Conservation (phyloP, 129 eudicot species). For the Saussurea involucrata region DNA sequence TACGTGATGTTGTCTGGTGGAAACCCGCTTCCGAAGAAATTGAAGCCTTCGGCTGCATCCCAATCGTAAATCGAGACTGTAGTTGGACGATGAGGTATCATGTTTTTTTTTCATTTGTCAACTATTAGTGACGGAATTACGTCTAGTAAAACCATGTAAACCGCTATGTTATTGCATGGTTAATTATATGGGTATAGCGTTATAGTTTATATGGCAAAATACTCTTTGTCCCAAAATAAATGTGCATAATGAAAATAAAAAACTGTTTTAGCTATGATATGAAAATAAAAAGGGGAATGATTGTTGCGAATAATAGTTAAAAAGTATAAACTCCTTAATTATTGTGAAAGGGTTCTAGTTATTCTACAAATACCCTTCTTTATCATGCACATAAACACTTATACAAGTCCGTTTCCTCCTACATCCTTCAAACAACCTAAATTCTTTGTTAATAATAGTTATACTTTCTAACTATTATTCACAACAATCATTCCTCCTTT, state of each 20-base stretch:
- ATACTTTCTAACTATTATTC: no score
- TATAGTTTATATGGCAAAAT: background rate
- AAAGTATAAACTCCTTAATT: no score
- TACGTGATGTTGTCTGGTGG: slow-evolving; percentile 86
- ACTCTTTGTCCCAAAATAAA: background rate
- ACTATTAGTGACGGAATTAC: background rate
- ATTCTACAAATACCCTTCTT: no score
- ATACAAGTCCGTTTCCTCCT: background rate
- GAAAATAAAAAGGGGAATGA: no score
- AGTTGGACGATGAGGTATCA: slow-evolving; percentile 6
- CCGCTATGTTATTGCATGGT: background rate
- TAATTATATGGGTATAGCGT: background rate
- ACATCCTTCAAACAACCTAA: background rate
- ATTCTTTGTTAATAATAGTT: background rate
- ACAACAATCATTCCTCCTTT: no score
- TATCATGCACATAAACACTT: background rate
- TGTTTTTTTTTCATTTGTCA: background rate
- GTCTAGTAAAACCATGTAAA: background rate
- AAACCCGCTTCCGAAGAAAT: slow-evolving; percentile 86
- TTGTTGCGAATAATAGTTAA: no score
- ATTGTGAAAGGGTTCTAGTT: no score
- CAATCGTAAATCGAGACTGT: slow-evolving; percentile 21
- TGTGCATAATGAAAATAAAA: no score
- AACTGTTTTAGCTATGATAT: background rate
- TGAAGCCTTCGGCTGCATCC: slow-evolving; percentile 37